phyloP scores from a whole-genome alignment of 129 eudicot genomes.

The Logfia minima region DNA sequence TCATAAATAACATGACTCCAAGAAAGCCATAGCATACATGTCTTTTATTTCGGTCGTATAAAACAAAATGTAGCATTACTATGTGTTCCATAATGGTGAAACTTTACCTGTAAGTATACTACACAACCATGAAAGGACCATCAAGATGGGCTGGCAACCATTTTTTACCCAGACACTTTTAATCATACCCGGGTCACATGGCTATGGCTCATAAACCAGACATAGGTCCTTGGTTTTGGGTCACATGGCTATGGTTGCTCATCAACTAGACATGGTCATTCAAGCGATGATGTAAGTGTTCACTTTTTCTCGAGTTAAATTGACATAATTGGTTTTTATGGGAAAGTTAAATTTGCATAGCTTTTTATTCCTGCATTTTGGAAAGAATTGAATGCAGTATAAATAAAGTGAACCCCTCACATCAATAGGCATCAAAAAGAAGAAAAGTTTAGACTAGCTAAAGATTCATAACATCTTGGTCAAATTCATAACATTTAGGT shows the following conservation, averaged over 20 bases:
- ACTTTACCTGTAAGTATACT: not conserved
- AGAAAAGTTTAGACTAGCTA: no score
- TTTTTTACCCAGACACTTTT: not conserved
- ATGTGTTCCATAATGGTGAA: not conserved
- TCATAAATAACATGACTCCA: not conserved
- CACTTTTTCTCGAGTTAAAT: no score
- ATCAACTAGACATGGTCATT: not conserved
- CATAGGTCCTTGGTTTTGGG: not conserved
- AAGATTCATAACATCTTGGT: no score
- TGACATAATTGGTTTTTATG: not conserved
- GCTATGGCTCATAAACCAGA: slow-evolving; percentile 1
- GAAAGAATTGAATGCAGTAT: not conserved
- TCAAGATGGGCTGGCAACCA: slow-evolving; percentile 12
- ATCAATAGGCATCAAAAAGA: no score
- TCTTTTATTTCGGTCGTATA: not conserved
- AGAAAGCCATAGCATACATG: not conserved
- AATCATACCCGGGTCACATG: slow-evolving; percentile 8
- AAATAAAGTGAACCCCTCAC: no score
- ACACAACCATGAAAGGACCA: not conserved
- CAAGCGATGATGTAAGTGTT: not conserved
- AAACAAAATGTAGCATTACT: not conserved
- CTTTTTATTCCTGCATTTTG: not conserved
- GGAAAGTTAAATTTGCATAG: no score
- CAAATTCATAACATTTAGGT: no score
- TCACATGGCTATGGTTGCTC: not conserved